These are phyloP conservation scores for Colletotrichum sp. DNA, from an alignment of 2,329 filamentous ascomycete genomes.

Conservation along the genomic window DNA sequence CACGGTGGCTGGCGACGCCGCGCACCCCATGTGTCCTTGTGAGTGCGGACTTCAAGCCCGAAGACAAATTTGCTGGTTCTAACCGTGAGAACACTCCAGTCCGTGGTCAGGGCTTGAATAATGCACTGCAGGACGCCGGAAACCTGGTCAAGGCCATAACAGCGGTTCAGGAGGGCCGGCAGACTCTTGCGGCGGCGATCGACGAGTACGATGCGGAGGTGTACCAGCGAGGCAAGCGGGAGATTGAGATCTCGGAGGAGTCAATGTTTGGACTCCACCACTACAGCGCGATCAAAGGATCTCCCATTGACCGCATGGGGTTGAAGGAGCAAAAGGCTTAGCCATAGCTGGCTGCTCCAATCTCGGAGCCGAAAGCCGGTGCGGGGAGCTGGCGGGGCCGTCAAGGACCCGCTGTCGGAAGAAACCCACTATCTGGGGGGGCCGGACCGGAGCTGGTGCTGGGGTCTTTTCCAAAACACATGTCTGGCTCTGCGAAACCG, in stretches of 20 bases:
- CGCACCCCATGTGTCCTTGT: background rate
- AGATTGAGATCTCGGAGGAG: background rate
- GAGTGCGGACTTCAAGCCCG: background rate
- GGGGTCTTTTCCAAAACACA: background rate
- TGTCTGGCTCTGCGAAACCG: background rate
- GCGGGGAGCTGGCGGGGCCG: background rate
- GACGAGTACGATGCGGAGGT: background rate
- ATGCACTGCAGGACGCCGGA: background rate
- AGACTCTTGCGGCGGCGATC: background rate
- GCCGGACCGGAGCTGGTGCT: background rate
- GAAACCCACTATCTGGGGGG: background rate
- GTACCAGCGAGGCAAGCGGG: background rate
- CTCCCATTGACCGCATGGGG: background rate
- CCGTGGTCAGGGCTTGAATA: background rate
- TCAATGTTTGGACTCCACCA: background rate
- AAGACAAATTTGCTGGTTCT: accelerated
- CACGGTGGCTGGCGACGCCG: background rate
- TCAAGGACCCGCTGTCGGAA: background rate
- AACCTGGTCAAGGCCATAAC: background rate
- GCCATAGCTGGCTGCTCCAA: background rate
- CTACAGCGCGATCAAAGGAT: background rate
- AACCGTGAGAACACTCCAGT: background rate
- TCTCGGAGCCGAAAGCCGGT: background rate
- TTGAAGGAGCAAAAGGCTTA: background rate
- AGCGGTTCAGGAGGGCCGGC: background rate